phyloP scores from a whole-genome alignment of 176 grass and related monocot species.

The Musa schizocarpa region DNA sequence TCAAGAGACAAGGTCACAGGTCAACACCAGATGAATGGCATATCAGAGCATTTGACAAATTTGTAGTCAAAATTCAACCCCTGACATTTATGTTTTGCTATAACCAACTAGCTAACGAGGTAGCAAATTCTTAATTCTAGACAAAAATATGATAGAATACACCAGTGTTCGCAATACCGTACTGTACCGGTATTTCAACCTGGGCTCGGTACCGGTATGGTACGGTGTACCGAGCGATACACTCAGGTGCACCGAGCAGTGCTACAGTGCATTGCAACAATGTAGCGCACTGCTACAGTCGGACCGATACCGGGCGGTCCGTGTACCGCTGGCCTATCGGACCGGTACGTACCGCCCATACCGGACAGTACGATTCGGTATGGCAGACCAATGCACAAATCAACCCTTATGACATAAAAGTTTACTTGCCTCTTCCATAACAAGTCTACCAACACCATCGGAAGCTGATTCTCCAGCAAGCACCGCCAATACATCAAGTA shows the following conservation, averaged over 20 bases:
- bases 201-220: no score
- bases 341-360: no score
- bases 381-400: no score
- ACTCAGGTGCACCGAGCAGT: no score
- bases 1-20: background rate
- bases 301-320: no score
- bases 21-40: background rate
- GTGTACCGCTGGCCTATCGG: no score
- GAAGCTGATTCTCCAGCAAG: conserved; percentile 49
- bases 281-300: no score
- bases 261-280: no score
- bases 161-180: no score
- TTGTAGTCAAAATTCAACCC: background rate
- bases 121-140: background rate
- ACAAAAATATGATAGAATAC: background rate
- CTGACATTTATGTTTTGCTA: background rate
- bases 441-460: conserved; percentile 57
- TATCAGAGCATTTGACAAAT: background rate
- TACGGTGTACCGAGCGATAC: no score
- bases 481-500: conserved; percentile 76
- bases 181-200: no score
- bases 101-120: background rate
- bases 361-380: no score
- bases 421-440: conserved; percentile 68
- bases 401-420: background rate